Conservation (phyloP, 1,284 basidiomycete species). For the Leccinum pachyderme region DNA sequence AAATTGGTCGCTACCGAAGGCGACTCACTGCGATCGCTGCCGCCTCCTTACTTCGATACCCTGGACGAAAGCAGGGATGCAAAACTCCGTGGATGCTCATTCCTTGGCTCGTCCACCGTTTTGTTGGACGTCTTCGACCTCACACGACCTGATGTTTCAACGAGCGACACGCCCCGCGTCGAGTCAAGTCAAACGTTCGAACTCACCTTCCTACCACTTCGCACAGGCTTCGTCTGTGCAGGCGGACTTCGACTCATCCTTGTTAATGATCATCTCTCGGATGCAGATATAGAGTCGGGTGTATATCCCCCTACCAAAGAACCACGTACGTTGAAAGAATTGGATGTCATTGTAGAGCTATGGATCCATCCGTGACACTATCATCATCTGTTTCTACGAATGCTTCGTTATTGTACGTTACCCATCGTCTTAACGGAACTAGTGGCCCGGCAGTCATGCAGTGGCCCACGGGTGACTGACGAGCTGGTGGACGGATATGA, state of each 20-base stretch:
- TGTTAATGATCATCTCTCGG: slow-evolving; percentile 50
- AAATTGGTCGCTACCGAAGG: slow-evolving; percentile 22
- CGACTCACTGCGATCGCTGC: slow-evolving; percentile 34
- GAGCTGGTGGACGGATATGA: slow-evolving; percentile 80
- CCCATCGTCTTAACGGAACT: not conserved
- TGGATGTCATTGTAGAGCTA: slow-evolving; percentile 65
- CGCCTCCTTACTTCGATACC: slow-evolving; percentile 48
- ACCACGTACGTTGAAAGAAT: slow-evolving; percentile 57
- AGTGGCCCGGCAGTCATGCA: slow-evolving; percentile 21
- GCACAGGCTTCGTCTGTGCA: slow-evolving; percentile 54
- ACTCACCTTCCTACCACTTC: slow-evolving; percentile 54
- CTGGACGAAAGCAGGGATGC: slow-evolving; percentile 33
- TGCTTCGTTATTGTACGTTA: slow-evolving; percentile 6
- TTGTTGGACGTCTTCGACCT: slow-evolving; percentile 45
- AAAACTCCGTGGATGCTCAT: slow-evolving; percentile 38
- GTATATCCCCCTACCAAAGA: slow-evolving; percentile 19
- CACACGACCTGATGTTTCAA: slow-evolving; percentile 14
- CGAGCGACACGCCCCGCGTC: slow-evolving; percentile 23
- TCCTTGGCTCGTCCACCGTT: slow-evolving; percentile 54
- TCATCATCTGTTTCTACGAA: slow-evolving; percentile 15
- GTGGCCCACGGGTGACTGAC: slow-evolving; percentile 77
- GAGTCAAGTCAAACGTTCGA: slow-evolving; percentile 56
- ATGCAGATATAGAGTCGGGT: slow-evolving; percentile 32
- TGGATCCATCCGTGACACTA: slow-evolving; percentile 48
- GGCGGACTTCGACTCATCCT: slow-evolving; percentile 66